phyloP scores from a whole-genome alignment of 2,329 filamentous ascomycete genomes.

The Ustulina deusta region DNA sequence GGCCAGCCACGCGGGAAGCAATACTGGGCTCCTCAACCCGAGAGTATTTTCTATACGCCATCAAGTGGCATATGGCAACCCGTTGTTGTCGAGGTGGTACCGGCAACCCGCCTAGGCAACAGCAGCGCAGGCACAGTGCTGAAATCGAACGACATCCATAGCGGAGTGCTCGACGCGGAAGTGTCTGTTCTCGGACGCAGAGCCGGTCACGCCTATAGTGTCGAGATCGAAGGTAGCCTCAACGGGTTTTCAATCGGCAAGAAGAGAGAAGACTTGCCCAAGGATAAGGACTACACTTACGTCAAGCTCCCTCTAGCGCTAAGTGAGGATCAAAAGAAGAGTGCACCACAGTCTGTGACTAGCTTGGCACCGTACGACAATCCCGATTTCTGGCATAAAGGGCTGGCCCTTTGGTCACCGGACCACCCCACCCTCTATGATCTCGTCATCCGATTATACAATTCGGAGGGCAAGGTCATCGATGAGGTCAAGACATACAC shows the following conservation, averaged over 20 bases:
- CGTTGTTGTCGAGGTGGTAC: constrained; percentile 69
- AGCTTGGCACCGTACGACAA: constrained; percentile 54
- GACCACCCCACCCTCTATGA: constrained; percentile 69
- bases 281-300: constrained; percentile 61
- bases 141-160: constrained; percentile 64
- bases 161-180: constrained; percentile 62
- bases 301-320: constrained; percentile 64
- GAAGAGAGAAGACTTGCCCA: constrained; percentile 57
- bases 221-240: constrained; percentile 67
- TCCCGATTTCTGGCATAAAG: constrained; percentile 61
- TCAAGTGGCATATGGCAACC: constrained; percentile 70
- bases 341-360: constrained; percentile 54
- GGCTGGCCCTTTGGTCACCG: constrained; percentile 72
- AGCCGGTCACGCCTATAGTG: constrained; percentile 58
- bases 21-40: constrained; percentile 71
- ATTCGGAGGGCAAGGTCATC: constrained; percentile 55
- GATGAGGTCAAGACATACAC: constrained; percentile 71
- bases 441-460: constrained; percentile 64
- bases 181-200: constrained; percentile 63
- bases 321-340: constrained; percentile 54
- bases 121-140: constrained; percentile 70
- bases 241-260: constrained; percentile 61
- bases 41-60: constrained; percentile 70
- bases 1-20: constrained; percentile 76
- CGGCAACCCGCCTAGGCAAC: constrained; percentile 63